phyloP scores from a whole-genome alignment of 192 early-diverging fungal species.

The Coemansia sp. region DNA sequence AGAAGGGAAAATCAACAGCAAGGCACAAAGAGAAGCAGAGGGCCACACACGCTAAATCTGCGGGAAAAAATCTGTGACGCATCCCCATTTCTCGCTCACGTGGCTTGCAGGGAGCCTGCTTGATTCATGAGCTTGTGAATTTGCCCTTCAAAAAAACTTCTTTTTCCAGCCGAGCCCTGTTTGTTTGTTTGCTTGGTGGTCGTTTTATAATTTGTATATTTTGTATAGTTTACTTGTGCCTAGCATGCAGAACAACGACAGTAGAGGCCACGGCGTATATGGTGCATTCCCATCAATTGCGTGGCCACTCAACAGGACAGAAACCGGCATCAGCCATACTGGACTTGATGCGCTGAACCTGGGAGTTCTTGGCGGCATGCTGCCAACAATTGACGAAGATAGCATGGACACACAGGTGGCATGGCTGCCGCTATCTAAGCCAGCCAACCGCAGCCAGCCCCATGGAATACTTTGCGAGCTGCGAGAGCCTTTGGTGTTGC shows the following conservation, averaged over 20 bases:
- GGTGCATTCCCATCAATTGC: slow-evolving; percentile 25
- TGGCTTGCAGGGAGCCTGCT: too few relatives aligned
- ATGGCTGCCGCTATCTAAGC: slow-evolving; percentile 25
- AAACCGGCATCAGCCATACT: slow-evolving; percentile 7
- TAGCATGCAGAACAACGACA: neutral
- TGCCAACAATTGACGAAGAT: slow-evolving; percentile 4
- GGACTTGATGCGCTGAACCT: slow-evolving; percentile 16
- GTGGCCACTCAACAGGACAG: slow-evolving; percentile 42
- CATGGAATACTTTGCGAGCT: slow-evolving; percentile 8
- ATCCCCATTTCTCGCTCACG: slow-evolving; percentile 2
- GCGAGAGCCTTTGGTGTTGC: slow-evolving; percentile 13
- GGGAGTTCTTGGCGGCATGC: slow-evolving; percentile 17
- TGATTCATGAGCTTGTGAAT: too few relatives aligned
- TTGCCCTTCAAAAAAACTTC: neutral
- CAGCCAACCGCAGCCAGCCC: neutral
- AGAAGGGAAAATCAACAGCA: neutral
- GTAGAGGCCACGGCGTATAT: neutral
- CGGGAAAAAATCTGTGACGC: slow-evolving; percentile 1
- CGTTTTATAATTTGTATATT: neutral
- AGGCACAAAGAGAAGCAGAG: neutral
- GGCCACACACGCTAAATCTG: neutral
- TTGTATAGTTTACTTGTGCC: neutral
- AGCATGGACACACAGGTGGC: neutral
- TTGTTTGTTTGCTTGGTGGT: too few relatives aligned
- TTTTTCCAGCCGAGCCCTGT: neutral